A percentile compares a stretch with the other conserved stretches of the same genome.
Conservation (phyloP, 2,329 filamentous ascomycete species). For the Beauveria rudraprayagi region DNA sequence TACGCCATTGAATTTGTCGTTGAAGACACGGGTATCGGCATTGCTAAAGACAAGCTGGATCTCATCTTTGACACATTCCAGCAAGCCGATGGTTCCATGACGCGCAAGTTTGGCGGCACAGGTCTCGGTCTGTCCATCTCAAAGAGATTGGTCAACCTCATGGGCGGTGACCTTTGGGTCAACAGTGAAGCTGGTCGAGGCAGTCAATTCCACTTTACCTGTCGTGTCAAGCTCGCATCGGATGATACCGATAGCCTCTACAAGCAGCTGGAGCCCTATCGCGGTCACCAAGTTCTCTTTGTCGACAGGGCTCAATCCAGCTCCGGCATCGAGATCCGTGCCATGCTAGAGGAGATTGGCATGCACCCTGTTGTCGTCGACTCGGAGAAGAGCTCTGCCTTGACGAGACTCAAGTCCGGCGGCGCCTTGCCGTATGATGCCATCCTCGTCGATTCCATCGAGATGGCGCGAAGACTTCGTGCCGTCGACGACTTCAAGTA, state of each 20-base stretch:
- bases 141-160: conserved; percentile 86
- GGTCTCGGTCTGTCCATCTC: conserved; percentile 92
- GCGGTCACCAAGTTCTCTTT: conserved; percentile 85
- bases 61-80: conserved; percentile 99
- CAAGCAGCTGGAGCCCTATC: conserved; percentile 82
- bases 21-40: conserved; percentile 93
- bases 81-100: conserved; percentile 95
- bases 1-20: conserved; percentile 95
- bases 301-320: conserved; percentile 84
- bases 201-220: conserved; percentile 95
- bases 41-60: conserved; percentile 89
- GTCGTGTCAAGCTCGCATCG: conserved; percentile 75
- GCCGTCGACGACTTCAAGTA: conserved; percentile 96
- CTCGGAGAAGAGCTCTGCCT: conserved; percentile 59
- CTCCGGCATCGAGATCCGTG: conserved; percentile 65
- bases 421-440: conserved; percentile 75
- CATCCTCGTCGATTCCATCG: conserved; percentile 89
- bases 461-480: conserved; percentile 76
- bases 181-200: conserved; percentile 86
- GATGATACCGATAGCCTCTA: conserved; percentile 71
- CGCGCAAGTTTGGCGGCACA: conserved; percentile 89
- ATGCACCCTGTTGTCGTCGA: conserved; percentile 79
- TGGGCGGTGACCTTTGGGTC: conserved; percentile 96
- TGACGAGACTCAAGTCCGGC: conserved; percentile 43
- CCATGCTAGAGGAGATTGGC: conserved; percentile 70